A percentile compares a stretch with the other conserved stretches of the same genome.
Evolutionary conservation across 164 flowering plant species (phyloP).

Genomic region (Cinnamomum micranthum): DNA sequence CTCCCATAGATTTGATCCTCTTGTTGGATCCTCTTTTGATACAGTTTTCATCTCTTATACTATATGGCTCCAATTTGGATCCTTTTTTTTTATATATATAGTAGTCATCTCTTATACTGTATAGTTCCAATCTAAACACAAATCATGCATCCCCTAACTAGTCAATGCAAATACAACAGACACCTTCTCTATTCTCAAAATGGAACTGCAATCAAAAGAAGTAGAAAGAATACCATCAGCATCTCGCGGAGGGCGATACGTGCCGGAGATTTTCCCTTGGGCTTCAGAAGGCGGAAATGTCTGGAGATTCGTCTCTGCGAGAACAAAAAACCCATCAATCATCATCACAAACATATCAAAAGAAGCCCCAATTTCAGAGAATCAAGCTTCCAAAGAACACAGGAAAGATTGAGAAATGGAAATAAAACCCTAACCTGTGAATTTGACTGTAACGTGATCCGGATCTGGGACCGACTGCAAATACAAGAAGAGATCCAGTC

Average conservation of each 20-base stretch:
- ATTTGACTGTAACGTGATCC: constrained; percentile 63
- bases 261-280: constrained; percentile 80
- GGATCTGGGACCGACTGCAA: constrained; percentile 78
- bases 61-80: too few species aligned
- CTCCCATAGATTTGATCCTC: too few species aligned
- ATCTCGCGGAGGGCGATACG: constrained; percentile 75
- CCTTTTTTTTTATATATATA: too few species aligned
- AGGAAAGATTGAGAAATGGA: neutral
- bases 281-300: constrained; percentile 76
- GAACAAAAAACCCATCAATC: neutral
- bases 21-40: too few species aligned
- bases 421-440: constrained; percentile 27
- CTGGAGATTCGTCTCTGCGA: constrained; percentile 71
- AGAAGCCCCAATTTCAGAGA: neutral
- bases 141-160: too few species aligned
- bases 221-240: constrained; percentile 67
- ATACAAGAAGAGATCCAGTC: neutral
- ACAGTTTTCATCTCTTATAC: too few species aligned
- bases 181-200: too few species aligned
- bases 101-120: too few species aligned
- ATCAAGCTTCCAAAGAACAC: neutral
- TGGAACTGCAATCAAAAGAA: neutral
- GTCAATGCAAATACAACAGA: too few species aligned
- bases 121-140: too few species aligned
- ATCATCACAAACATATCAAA: neutral